Base-by-base conservation (phyloP, 805 yeast species). In the Candida cerambycidarum region DNA sequence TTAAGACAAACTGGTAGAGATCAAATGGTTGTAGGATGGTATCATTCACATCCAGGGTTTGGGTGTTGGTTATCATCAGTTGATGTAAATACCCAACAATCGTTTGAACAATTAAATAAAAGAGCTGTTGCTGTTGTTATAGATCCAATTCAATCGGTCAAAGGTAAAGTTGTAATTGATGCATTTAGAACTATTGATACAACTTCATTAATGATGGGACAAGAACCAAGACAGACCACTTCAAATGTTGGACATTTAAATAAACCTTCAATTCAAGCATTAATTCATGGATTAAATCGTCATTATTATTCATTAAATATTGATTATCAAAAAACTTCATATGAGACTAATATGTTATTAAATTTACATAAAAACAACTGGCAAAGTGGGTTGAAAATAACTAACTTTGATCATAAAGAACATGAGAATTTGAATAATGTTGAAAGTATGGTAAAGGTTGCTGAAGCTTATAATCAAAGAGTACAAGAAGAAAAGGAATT, bases 51-150 rank as follows among this genome's bases (percentile, higher is more conserved):
- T 68, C 99, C 99, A 4, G 99, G 99, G 13, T 93, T 92, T 63
- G 99, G 99, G n/a, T 93, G 99, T 73, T 93, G 99, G 99, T 76
- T 93, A 54, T 90, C 98, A 10, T 82, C 90, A 21, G 98, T 93
- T 21, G 99, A 93, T 77, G 95, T 93, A 47, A 89, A 89, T 65
- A 93, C 99, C 3, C 99, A 93, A 62, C 97, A 92, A 63, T 88
- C 97, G 27, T 93, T 93, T 60, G 99, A 93, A 63, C 97, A 89
- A 65, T 80, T 93, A 65, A 92, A 92, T 63, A 84, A 83, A 50
- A 78, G 99, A 54, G 96, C 99, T 0, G 99, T 93, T 29, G 99
- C 99, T 1, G 99, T 93, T 24, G 99, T 93, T 31, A 85, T 93
- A 47, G 99, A 93, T 65, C 99, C 99, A 36, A 93, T 93, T 59